A percentile compares a stretch with the other conserved stretches of the same genome.
These are phyloP conservation scores for Cichorium intybus DNA, from an alignment of 140 eudicot genomes.

Conservation along the genomic window DNA sequence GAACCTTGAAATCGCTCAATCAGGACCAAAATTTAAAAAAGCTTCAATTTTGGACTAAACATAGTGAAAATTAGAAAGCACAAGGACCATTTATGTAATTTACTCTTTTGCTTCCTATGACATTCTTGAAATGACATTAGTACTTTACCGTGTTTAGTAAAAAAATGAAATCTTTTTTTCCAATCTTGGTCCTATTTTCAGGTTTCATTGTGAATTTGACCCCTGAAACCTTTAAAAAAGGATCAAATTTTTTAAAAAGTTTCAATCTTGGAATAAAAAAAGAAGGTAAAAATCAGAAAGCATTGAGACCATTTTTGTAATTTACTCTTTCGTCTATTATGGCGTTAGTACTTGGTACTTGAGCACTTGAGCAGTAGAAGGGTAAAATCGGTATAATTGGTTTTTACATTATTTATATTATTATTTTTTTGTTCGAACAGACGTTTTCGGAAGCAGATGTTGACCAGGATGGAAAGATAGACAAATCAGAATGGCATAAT, in stretches of 20 bases:
- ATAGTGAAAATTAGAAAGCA: too few species aligned
- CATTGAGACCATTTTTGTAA: background rate
- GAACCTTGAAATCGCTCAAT: background rate
- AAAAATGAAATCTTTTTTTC: background rate
- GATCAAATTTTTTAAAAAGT: too few species aligned
- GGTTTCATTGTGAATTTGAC: too few species aligned
- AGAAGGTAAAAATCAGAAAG: background rate
- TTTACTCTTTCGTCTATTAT: background rate
- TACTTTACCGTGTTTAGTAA: background rate
- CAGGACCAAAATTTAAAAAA: too few species aligned
- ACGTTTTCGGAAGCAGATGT: constrained; percentile 81
- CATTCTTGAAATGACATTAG: constrained; percentile 2
- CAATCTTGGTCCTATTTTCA: too few species aligned
- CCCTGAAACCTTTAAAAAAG: too few species aligned
- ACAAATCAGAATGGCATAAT: constrained; percentile 83
- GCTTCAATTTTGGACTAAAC: too few species aligned
- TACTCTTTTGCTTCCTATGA: too few species aligned
- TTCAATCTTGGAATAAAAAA: too few species aligned
- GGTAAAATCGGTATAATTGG: background rate
- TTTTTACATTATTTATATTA: too few species aligned
- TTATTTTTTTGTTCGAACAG: constrained; percentile 42
- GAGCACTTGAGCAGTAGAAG: background rate
- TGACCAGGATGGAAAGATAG: constrained; percentile 82
- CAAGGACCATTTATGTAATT: too few species aligned
- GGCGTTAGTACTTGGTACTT: background rate